Conservation (phyloP, 257 asterid genomes). For the Jasminum sambac region DNA sequence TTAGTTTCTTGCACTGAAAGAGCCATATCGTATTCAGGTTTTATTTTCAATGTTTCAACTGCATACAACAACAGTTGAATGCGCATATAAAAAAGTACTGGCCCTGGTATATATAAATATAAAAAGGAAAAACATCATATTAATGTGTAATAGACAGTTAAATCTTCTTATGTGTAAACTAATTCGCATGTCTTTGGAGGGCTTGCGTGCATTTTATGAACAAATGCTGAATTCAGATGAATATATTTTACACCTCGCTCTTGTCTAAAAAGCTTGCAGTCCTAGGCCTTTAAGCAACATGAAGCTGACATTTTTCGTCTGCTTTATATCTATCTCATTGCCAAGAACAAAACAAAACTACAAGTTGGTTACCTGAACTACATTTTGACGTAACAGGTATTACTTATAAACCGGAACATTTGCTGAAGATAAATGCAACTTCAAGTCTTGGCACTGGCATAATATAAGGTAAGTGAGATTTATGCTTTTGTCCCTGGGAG, state of each 20-base stretch:
- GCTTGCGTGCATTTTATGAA: not conserved
- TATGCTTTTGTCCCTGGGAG: not conserved
- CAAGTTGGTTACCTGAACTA: not conserved
- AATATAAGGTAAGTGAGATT: not conserved
- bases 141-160: not conserved
- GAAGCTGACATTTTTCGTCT: not conserved
- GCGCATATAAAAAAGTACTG: not conserved
- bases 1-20: not conserved
- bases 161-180: not conserved
- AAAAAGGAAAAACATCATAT: not conserved
- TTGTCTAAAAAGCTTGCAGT: not conserved
- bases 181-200: not conserved
- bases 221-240: not conserved
- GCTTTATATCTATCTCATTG: not conserved
- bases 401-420: slow-evolving; percentile 1
- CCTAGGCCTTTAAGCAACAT: not conserved
- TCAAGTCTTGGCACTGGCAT: not conserved
- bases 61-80: not conserved
- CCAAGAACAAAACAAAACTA: not conserved
- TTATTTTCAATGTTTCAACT: not conserved
- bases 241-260: not conserved
- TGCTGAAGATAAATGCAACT: slow-evolving; percentile 2
- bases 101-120: not conserved
- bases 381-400: not conserved
- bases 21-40: not conserved